Base-by-base conservation (phyloP, 2,329 filamentous ascomycete genomes). In the Nemania bipapillata region DNA sequence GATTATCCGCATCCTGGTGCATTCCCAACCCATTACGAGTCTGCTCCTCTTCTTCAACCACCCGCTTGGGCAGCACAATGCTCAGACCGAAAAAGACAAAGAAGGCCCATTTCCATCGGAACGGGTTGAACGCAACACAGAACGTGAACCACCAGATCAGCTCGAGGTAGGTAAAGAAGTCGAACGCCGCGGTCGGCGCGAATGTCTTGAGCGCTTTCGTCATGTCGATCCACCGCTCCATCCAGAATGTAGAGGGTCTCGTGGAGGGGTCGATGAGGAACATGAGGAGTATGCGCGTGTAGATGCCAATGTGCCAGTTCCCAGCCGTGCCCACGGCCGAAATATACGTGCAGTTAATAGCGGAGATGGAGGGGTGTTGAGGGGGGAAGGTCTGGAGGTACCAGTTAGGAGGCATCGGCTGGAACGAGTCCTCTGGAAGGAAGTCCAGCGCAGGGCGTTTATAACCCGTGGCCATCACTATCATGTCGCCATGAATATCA, bases 271-370 rank as follows among this genome's bases (percentile, higher is more conserved):
- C 93, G 15, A 91, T 85, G 63, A 96, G 85, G 77, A 96, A 96
- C 92, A 96, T 95, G 73, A 96, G 86, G 6, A 96, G 83, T 70
- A 96, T 91, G 4, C 93, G 86, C 0, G 92, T 96, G 81, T 96
- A 96, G 74, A 96, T 95, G 4, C 93, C 93, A 53, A 96, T 95
- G 75, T 96, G 93, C 86, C 92, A 95, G 79, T 96, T 94, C 0
- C 93, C 91, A 1, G 96, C 92, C 0, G 91, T 91, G 0, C 92
- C 92, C 65, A 96, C 94, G 3, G 90, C 92, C 62, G 91, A 89
- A 64, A 94, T 83, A 73, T 94, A 96, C 0, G 92, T 96, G 83
- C 81, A 86, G 80, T 97, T 96, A 80, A 93, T 94, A 70, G 90
- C 90, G 71, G 90, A 93, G 55, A 96, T 85, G 37, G 88, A 90